Evolutionary conservation across 2,329 filamentous ascomycete genomes (phyloP), one percentile per base, ranked within the genome.

Genomic region (Penicillium sp.): DNA sequence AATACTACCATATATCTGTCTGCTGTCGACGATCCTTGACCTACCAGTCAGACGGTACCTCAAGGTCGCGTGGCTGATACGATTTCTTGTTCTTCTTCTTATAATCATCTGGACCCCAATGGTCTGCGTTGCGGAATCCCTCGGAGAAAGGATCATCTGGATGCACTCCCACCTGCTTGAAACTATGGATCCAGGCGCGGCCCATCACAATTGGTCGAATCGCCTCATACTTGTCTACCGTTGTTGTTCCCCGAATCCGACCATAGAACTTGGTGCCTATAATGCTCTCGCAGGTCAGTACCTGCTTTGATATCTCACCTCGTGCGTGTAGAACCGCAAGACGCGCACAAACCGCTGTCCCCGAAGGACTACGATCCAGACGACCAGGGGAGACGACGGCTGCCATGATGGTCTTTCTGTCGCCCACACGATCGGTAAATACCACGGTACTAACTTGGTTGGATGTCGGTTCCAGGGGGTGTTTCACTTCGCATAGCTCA

Each of bases 81-180:
- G 19, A 4, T 2, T 11, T 29, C 23, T 10, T 48, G 9, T 6
- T 43, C 18, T 3, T 42, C 18, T n/a, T 26, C 21, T 48, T 43
- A 31, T 14, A 16, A 23, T 24, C 21, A 26, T 37, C 26, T 3
- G 50, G 36, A 1, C 43, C 50, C 50, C 50, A 52, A 23, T 52
- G 43, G 19, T 52, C 50, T 24, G 43, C 43, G 31, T 43, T 36
- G n/a, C 50, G 50, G 13, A 52, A 52, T 6, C 50, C 50, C 28
- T 40, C 37, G 14, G 26, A 5, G 34, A 42, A 53, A 36, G 51
- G 51, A 37, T 53, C 51, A n/a, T 11, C 33, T 9, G 51, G 51
- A 21, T 48, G 18, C 37, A 48, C 13, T 26, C 26, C 47, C 31
- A 50, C 40, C 16, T 54, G 52, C 21, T 50, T 54, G 8, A 54